phyloP scores from a whole-genome alignment of 805 yeast species.

The Kodamaea kaohsiungensis region DNA sequence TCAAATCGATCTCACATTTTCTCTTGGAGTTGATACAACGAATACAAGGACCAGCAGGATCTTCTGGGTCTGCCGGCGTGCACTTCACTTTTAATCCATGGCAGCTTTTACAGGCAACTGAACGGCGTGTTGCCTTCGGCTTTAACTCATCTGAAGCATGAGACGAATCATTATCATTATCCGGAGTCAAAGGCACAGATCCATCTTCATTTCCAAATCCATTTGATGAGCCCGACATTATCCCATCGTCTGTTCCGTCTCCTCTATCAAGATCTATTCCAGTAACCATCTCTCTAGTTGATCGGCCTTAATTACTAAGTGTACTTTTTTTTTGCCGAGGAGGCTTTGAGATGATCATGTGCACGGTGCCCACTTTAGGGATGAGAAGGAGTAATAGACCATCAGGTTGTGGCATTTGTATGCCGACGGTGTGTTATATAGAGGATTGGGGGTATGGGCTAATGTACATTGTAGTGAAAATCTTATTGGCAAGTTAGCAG shows the following conservation, averaged over 20 bases:
- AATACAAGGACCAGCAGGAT: conserved; percentile 66
- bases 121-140: conserved; percentile 29
- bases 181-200: neutral
- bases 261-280: neutral
- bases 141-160: neutral
- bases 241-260: neutral
- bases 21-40: conserved; percentile 68
- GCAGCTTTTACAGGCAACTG: conserved; percentile 72
- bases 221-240: neutral
- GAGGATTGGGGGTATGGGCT: too few relatives aligned
- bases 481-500: too few relatives aligned
- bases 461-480: too few relatives aligned
- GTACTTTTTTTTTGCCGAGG: neutral
- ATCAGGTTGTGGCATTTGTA: too few relatives aligned
- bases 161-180: neutral
- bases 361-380: neutral
- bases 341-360: neutral
- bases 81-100: conserved; percentile 84
- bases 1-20: conserved; percentile 66
- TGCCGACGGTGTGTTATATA: too few relatives aligned
- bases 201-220: neutral
- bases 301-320: neutral
- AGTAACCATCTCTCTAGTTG: neutral
- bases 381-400: too few relatives aligned
- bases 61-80: conserved; percentile 61